phyloP scores from a whole-genome alignment of 495 filamentous ascomycete species.

The Penicillium goetzii region DNA sequence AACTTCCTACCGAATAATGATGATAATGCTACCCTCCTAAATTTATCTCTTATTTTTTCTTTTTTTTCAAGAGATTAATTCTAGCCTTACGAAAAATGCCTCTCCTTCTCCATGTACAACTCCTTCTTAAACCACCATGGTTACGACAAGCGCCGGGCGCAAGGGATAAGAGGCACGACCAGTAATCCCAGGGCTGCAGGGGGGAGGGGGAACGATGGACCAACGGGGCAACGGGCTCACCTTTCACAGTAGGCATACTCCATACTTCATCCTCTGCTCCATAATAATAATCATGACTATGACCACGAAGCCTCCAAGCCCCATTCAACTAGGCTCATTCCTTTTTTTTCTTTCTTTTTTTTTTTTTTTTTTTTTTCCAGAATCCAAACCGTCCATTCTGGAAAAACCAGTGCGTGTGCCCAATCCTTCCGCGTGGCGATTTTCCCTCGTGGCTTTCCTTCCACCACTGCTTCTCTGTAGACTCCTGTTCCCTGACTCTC shows the following conservation, averaged over 20 bases:
- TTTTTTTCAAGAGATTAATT: no score
- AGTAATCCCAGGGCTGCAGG: conserved; percentile 1
- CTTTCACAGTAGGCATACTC: background rate
- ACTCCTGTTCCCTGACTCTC: no score
- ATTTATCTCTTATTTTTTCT: no score
- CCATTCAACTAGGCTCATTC: background rate
- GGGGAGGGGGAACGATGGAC: background rate
- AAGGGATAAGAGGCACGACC: conserved; percentile 4
- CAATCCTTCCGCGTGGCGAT: conserved; percentile 19
- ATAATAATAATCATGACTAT: background rate
- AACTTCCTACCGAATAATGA: background rate
- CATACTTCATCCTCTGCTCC: background rate
- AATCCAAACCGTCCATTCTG: background rate
- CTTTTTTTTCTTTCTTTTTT: background rate
- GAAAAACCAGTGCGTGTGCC: conserved; percentile 10
- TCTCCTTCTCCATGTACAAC: background rate
- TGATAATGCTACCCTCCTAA: background rate
- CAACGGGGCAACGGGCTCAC: background rate
- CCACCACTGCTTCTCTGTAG: background rate
- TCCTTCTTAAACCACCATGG: background rate
- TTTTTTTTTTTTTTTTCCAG: conserved; percentile 3
- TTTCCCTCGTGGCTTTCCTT: conserved; percentile 11
- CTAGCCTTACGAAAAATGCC: no score
- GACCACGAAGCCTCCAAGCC: background rate
- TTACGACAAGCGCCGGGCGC: conserved; percentile 13